Evolutionary conservation across 108 stramenopile genomes (phyloP).

Genomic region (Skeletonema grethae): DNA sequence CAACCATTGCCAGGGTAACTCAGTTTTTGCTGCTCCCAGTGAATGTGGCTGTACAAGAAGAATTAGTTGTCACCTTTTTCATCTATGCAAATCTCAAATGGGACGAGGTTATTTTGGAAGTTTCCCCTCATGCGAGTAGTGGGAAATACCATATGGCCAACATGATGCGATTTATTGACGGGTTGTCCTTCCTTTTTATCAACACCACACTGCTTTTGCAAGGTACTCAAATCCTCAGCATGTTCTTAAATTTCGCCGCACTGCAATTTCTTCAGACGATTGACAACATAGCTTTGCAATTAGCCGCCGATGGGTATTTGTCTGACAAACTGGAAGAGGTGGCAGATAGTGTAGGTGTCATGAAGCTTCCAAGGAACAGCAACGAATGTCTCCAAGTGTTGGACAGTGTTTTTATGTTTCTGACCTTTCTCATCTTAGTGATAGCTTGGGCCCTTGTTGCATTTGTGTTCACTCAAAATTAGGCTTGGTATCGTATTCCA

Average conservation of each 20-base stretch:
- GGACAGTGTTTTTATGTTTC: conserved; percentile 49
- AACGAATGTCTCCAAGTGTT: conserved; percentile 30
- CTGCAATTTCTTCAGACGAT: conserved; percentile 59
- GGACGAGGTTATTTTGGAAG: conserved; percentile 24
- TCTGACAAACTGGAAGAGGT: conserved; percentile 24
- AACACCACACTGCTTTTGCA: conserved; percentile 57
- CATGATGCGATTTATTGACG: conserved; percentile 53
- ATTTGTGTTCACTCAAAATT: conserved; percentile 1
- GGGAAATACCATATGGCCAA: conserved; percentile 42
- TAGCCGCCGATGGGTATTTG: conserved; percentile 53
- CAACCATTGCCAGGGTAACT: conserved; percentile 21
- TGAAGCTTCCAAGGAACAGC: conserved; percentile 32
- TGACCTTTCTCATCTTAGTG: conserved; percentile 38
- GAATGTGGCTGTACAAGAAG: conserved; percentile 61
- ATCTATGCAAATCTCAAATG: conserved; percentile 52
- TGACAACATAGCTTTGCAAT: conserved; percentile 58
- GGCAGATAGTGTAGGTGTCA: conserved; percentile 18
- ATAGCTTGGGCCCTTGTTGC: conserved; percentile 25
- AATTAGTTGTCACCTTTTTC: conserved; percentile 53
- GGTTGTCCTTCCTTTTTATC: conserved; percentile 46
- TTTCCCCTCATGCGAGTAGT: conserved; percentile 31
- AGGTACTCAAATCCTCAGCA: conserved; percentile 35
- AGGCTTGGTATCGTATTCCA: neutral
- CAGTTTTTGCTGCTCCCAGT: conserved; percentile 64
- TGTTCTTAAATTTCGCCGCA: conserved; percentile 77